These are phyloP conservation scores for Claviceps quebecensis DNA, from an alignment of 2,329 filamentous ascomycete genomes.

Conservation along the genomic window DNA sequence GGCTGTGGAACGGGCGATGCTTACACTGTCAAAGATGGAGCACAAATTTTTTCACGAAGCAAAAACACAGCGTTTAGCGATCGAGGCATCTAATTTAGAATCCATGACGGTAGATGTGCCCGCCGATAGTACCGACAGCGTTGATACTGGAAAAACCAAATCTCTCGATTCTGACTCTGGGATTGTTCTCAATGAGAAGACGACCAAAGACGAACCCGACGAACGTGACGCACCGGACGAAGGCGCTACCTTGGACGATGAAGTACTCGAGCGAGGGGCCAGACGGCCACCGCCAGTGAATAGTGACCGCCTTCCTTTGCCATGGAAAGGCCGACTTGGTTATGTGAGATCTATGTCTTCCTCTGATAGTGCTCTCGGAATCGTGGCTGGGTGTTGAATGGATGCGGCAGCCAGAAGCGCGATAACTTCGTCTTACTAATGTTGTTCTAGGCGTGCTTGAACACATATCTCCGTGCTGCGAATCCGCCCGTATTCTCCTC, in stretches of 20 bases:
- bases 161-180: not conserved
- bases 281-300: constrained; percentile 61
- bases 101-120: not conserved
- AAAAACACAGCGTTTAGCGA: constrained; percentile 31
- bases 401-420: not conserved
- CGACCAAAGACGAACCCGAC: not conserved
- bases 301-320: constrained; percentile 69
- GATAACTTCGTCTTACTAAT: constrained; percentile 6
- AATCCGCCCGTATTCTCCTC: constrained; percentile 82
- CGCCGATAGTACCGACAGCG: not conserved
- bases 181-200: not conserved
- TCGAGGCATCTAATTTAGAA: constrained; percentile 25
- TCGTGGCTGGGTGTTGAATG: not conserved
- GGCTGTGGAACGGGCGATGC: constrained; percentile 25
- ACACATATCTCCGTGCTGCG: constrained; percentile 74
- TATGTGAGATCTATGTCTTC: constrained; percentile 47
- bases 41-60: constrained; percentile 27
- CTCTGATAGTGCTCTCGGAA: not conserved
- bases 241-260: not conserved
- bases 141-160: not conserved
- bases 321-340: constrained; percentile 79
- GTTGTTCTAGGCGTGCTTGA: constrained; percentile 57
- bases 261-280: constrained; percentile 21
- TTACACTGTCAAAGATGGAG: constrained; percentile 36
- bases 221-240: not conserved